A percentile compares a stretch with the other conserved stretches of the same genome.
Evolutionary conservation across 805 yeast genomes (phyloP).

Genomic region (Yarrowia sp.): DNA sequence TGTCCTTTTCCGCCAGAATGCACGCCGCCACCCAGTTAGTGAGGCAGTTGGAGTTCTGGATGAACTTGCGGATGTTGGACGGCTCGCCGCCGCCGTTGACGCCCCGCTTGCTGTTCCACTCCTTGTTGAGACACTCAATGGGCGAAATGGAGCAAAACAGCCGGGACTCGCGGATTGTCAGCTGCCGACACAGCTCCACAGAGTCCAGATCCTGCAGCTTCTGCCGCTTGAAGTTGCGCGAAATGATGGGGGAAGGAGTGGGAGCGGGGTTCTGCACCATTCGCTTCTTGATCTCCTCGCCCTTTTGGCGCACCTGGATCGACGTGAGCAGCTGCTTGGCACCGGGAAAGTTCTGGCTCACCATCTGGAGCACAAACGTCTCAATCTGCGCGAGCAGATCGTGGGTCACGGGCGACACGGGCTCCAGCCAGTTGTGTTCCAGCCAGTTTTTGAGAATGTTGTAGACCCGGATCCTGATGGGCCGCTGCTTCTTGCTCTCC

Average conservation of each 20-base stretch:
- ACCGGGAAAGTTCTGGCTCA: conserved; percentile 55
- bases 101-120: conserved; percentile 66
- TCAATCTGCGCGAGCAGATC: conserved; percentile 50
- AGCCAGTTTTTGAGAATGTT: conserved; percentile 70
- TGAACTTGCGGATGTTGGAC: conserved; percentile 44
- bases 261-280: conserved; percentile 40
- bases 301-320: conserved; percentile 51
- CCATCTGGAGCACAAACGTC: conserved; percentile 54
- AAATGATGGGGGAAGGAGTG: conserved; percentile 46
- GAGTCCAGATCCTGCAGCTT: conserved; percentile 70
- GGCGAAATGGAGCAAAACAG: conserved; percentile 71
- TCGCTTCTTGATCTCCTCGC: conserved; percentile 42
- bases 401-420: conserved; percentile 36
- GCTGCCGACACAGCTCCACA: conserved; percentile 79
- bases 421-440: conserved; percentile 71
- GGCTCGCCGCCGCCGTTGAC: conserved; percentile 26
- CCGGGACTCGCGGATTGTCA: conserved; percentile 78
- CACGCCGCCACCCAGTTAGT: conserved; percentile 83
- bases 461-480: conserved; percentile 69
- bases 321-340: conserved; percentile 53
- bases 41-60: conserved; percentile 67
- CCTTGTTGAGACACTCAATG: conserved; percentile 76
- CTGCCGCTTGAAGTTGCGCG: conserved; percentile 52
- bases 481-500: conserved; percentile 72
- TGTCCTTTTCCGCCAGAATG: conserved; percentile 70